These are phyloP conservation scores for Sextonia rubra DNA, from an alignment of 164 flowering plant species.

Conservation along the genomic window DNA sequence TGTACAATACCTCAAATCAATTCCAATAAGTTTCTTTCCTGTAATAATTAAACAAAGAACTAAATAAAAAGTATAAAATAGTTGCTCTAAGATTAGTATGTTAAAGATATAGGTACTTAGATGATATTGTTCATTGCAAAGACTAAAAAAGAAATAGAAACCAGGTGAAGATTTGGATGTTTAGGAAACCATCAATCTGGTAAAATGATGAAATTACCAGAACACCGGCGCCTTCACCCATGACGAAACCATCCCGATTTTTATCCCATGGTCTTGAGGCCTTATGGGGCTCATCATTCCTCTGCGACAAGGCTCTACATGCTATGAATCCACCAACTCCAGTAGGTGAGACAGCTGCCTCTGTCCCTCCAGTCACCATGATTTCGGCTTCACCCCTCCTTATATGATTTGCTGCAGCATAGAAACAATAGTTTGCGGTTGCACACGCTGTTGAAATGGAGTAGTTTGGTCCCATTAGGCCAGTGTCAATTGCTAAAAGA, in stretches of 20 bases:
- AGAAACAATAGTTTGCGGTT: slow-evolving; percentile 70
- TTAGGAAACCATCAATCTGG: not conserved
- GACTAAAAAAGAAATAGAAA: too few relatives aligned
- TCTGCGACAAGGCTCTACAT: slow-evolving; percentile 67
- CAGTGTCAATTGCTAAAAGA: slow-evolving; percentile 64
- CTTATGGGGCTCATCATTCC: slow-evolving; percentile 20
- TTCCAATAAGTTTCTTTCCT: too few relatives aligned
- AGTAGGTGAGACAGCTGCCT: slow-evolving; percentile 18
- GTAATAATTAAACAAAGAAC: too few relatives aligned
- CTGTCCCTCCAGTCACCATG: slow-evolving; percentile 25
- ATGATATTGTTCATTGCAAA: too few relatives aligned
- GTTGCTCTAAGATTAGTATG: too few relatives aligned
- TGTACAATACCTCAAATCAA: too few relatives aligned
- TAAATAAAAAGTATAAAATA: too few relatives aligned
- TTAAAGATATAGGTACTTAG: too few relatives aligned
- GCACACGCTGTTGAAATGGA: slow-evolving; percentile 82
- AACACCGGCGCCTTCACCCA: slow-evolving; percentile 79
- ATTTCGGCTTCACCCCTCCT: slow-evolving; percentile 25
- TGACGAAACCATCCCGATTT: slow-evolving; percentile 51
- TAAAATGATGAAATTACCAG: slow-evolving; percentile 33
- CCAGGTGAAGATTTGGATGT: not conserved
- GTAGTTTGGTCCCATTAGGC: slow-evolving; percentile 75
- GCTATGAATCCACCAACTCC: slow-evolving; percentile 60
- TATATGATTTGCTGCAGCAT: slow-evolving; percentile 72
- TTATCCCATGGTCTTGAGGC: slow-evolving; percentile 27